A percentile compares a stretch with the other conserved stretches of the same genome.
phyloP scores from a whole-genome alignment of 768 basidiomycete genomes.

The Hypholoma sublateritium region DNA sequence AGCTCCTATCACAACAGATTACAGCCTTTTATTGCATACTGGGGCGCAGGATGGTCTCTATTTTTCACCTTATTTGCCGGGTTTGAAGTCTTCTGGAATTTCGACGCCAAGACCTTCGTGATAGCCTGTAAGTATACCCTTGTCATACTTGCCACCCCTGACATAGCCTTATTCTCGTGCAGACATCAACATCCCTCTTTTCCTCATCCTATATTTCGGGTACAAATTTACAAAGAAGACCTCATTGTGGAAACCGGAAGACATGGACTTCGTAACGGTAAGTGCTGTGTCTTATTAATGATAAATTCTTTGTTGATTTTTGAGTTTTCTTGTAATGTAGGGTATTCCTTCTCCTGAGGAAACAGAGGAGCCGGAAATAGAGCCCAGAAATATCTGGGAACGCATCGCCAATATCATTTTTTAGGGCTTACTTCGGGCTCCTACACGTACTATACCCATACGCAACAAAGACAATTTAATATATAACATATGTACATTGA shows the following conservation, averaged over 20 bases:
- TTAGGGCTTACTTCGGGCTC: slow-evolving; percentile 24
- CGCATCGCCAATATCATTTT: slow-evolving; percentile 53
- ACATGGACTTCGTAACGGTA: slow-evolving; percentile 75
- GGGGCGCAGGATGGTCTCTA: slow-evolving; percentile 65
- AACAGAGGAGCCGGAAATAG: slow-evolving; percentile 54
- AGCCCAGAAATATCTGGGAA: slow-evolving; percentile 49
- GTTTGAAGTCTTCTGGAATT: slow-evolving; percentile 63
- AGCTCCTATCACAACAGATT: slow-evolving; percentile 62
- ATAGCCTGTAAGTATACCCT: slow-evolving; percentile 35
- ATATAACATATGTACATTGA: neutral
- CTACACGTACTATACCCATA: neutral
- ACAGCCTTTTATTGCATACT: slow-evolving; percentile 69
- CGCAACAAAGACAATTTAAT: neutral
- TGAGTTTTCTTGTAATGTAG: slow-evolving; percentile 25
- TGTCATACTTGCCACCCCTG: neutral
- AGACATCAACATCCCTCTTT: slow-evolving; percentile 52
- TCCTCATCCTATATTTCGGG: slow-evolving; percentile 39
- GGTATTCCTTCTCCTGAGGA: slow-evolving; percentile 70
- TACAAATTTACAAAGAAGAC: slow-evolving; percentile 43
- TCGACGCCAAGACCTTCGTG: slow-evolving; percentile 50
- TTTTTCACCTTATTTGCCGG: slow-evolving; percentile 58
- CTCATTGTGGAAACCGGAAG: slow-evolving; percentile 50
- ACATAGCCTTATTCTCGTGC: neutral
- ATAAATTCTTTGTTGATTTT: neutral
- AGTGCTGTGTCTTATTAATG: slow-evolving; percentile 15